phyloP scores from a whole-genome alignment of 345 rosid genomes.

The Murraya koenigii region DNA sequence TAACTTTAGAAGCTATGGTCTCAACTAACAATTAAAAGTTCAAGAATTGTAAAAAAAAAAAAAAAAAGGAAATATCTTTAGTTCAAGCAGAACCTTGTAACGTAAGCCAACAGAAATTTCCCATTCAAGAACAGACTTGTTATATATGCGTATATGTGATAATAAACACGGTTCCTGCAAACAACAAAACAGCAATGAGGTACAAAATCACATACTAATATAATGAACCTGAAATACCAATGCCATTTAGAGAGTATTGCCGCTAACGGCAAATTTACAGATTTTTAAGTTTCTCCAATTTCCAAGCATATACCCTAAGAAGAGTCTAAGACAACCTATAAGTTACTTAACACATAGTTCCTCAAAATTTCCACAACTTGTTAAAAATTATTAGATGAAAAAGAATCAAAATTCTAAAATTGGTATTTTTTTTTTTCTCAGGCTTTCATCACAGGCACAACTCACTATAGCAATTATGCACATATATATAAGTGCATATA shows the following conservation, averaged over 20 bases:
- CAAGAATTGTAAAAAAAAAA: not conserved
- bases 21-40: not conserved
- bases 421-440: not conserved
- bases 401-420: not conserved
- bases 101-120: constrained; percentile 80
- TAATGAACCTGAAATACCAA: not conserved
- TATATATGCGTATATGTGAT: constrained; percentile 70
- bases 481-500: not conserved
- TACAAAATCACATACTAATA: not conserved
- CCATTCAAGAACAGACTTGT: constrained; percentile 91
- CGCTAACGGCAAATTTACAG: not conserved
- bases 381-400: not conserved
- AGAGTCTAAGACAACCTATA: not conserved
- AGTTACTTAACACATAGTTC: not conserved
- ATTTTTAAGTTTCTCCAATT: not conserved
- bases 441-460: not conserved
- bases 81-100: constrained; percentile 53
- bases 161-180: constrained; percentile 80
- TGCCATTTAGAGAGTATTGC: not conserved
- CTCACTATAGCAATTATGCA: not conserved
- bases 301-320: not conserved
- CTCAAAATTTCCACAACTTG: not conserved
- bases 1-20: not conserved
- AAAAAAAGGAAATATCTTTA: not conserved
- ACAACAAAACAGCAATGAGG: constrained; percentile 3